These are phyloP conservation scores for Colletotrichum gloeosporioides DNA, from an alignment of 2,329 filamentous ascomycete species.

Conservation along the genomic window DNA sequence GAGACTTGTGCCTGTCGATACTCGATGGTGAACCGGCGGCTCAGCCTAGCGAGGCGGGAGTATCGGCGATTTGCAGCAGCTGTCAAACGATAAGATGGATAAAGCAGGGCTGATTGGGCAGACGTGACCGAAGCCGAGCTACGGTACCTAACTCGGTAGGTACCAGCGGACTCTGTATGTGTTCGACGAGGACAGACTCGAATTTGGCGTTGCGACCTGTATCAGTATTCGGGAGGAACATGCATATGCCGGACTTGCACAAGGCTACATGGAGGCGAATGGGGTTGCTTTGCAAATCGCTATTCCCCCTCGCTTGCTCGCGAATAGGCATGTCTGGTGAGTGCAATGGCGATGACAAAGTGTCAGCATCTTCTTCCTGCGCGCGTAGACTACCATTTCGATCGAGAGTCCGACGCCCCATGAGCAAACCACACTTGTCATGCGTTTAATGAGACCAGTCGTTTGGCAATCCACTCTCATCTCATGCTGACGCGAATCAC, in stretches of 20 bases:
- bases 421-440: not conserved
- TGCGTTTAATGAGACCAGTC: conserved; percentile 3
- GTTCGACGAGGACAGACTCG: not conserved
- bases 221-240: not conserved
- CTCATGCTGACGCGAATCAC: not conserved
- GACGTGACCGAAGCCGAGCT: not conserved
- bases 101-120: not conserved
- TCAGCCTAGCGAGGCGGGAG: not conserved
- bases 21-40: not conserved
- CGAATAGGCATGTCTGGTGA: not conserved
- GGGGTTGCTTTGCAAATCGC: not conserved
- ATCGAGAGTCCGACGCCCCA: not conserved
- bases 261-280: not conserved
- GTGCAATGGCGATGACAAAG: not conserved
- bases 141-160: not conserved
- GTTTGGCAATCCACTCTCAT: conserved; percentile 1
- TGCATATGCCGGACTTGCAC: conserved; percentile 1
- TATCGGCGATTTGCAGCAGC: not conserved
- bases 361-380: conserved; percentile 1
- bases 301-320: not conserved
- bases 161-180: not conserved
- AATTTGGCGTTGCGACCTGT: not conserved
- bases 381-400: not conserved
- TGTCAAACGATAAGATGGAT: not conserved
- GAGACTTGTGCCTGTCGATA: not conserved